Percentiles rank a stretch among this genome's conserved stretches.
Conservation (phyloP, 768 basidiomycete species). For the Nidularia pulvinata region DNA sequence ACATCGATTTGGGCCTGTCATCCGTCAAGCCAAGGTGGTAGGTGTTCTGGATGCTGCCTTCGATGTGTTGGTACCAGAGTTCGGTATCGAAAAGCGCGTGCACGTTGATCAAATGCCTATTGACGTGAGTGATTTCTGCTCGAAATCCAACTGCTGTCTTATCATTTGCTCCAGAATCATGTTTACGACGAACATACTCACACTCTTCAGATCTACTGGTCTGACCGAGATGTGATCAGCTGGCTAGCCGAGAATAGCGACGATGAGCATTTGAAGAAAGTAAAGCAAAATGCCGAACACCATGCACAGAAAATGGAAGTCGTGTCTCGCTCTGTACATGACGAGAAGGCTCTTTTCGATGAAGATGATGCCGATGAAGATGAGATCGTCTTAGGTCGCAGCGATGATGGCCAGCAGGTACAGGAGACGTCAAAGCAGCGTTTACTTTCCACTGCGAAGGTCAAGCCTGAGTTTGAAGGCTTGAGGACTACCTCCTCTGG, state of each 20-base stretch:
- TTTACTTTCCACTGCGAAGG: constrained; percentile 71
- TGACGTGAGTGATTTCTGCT: constrained; percentile 55
- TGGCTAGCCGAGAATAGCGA: constrained; percentile 97
- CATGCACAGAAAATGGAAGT: constrained; percentile 93
- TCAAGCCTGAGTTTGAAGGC: constrained; percentile 83
- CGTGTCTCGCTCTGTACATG: constrained; percentile 79
- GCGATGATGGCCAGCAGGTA: constrained; percentile 29
- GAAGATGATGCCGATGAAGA: constrained; percentile 86
- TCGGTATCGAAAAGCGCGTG: constrained; percentile 98
- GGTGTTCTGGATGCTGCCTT: constrained; percentile 98
- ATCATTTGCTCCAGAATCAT: constrained; percentile 63
- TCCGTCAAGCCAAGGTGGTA: constrained; percentile 94
- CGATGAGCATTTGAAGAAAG: constrained; percentile 94
- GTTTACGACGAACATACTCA: constrained; percentile 96
- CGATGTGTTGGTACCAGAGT: constrained; percentile 95
- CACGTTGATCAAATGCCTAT: constrained; percentile 99
- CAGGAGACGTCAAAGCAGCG: constrained; percentile 79
- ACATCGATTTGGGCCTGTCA: constrained; percentile 91
- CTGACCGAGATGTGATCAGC: constrained; percentile 87
- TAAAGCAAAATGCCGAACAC: constrained; percentile 91
- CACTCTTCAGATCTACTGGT: constrained; percentile 96
- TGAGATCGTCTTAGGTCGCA: constrained; percentile 77
- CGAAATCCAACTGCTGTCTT: neutral
- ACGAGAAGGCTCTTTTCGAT: constrained; percentile 87
- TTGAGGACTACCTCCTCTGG: constrained; percentile 68